These are phyloP conservation scores for Pyrrhoderma noxium DNA, from an alignment of 1,284 basidiomycete genomes.

Conservation along the genomic window DNA sequence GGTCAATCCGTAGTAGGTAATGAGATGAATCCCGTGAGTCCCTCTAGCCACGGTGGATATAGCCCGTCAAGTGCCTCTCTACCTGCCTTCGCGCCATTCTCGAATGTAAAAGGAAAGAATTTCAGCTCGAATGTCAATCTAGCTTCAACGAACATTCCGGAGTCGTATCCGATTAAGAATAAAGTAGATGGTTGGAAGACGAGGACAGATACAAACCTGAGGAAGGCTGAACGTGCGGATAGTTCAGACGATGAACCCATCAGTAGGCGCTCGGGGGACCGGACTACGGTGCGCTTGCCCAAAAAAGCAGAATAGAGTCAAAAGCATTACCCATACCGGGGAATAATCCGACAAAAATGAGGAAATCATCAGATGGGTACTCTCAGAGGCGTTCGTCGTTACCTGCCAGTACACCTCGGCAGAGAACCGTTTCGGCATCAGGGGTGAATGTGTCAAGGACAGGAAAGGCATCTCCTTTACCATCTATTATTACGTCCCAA, in stretches of 20 bases:
- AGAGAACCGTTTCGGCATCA: too few species aligned
- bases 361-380: conserved; percentile 7
- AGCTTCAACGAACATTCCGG: background rate
- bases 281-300: background rate
- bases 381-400: conserved; percentile 1
- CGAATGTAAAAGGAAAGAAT: too few species aligned
- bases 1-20: background rate
- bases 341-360: conserved; percentile 4
- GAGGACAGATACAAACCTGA: conserved; percentile 43
- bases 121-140: too few species aligned
- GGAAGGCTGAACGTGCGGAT: conserved; percentile 25
- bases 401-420: too few species aligned
- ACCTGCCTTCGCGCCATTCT: background rate
- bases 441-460: too few species aligned
- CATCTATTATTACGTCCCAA: too few species aligned
- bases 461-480: too few species aligned
- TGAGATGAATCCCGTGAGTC: too few species aligned
- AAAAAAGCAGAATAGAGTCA: too few species aligned
- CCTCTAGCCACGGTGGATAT: too few species aligned
- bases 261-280: conserved; percentile 12
- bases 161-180: conserved; percentile 19
- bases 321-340: too few species aligned
- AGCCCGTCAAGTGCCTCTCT: background rate
- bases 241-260: conserved; percentile 30
- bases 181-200: conserved; percentile 34